These are phyloP conservation scores for Ormosia emarginata DNA, from an alignment of 306 rosid genomes.

Conservation along the genomic window DNA sequence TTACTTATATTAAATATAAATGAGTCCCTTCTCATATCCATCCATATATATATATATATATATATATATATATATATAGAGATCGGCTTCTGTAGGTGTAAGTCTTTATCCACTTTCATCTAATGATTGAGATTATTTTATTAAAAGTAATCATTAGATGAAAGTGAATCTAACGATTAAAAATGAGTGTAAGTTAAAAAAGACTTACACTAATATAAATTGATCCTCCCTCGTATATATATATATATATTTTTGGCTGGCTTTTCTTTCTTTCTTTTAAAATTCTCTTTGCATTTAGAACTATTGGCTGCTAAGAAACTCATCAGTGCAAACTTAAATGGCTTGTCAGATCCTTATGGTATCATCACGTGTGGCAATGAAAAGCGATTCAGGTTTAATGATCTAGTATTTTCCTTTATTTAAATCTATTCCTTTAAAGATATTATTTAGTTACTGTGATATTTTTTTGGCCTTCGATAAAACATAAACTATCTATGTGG, in stretches of 20 bases:
- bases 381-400: conserved; percentile 83
- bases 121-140: too few relatives aligned
- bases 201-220: too few relatives aligned
- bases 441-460: neutral
- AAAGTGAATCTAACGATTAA: too few relatives aligned
- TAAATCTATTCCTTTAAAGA: neutral
- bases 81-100: too few relatives aligned
- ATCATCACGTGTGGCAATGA: conserved; percentile 86
- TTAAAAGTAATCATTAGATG: too few relatives aligned
- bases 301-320: conserved; percentile 96
- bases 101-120: too few relatives aligned
- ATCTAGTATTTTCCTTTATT: neutral
- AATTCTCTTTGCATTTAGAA: conserved; percentile 66
- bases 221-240: too few relatives aligned
- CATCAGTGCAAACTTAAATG: conserved; percentile 90
- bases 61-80: too few relatives aligned
- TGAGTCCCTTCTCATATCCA: too few relatives aligned
- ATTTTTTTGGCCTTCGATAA: neutral
- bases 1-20: too few relatives aligned
- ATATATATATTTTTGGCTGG: conserved; percentile 7
- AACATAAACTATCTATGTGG: neutral
- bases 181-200: too few relatives aligned
- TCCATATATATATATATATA: too few relatives aligned
- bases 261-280: neutral
- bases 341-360: conserved; percentile 95